A percentile compares a stretch with the other conserved stretches of the same genome.
Evolutionary conservation across 169 alveolate species (phyloP).

Genomic region (Fabrea salina): DNA sequence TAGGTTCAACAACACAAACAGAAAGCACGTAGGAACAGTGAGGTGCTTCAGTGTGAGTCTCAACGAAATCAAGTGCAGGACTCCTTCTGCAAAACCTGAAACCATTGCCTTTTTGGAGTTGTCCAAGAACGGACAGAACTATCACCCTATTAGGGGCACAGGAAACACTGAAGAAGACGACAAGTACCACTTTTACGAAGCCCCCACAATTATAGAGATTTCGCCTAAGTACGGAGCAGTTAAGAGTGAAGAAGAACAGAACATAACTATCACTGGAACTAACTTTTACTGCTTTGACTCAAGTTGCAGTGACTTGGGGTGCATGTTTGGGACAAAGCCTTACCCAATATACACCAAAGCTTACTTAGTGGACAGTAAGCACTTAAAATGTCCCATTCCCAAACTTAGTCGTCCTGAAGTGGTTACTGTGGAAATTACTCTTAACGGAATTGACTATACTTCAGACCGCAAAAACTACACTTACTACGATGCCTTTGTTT

Average conservation of each 20-base stretch:
- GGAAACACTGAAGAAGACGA: constrained; percentile 37
- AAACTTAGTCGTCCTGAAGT: constrained; percentile 71
- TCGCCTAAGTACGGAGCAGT: constrained; percentile 75
- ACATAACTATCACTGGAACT: constrained; percentile 56
- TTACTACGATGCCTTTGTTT: constrained; percentile 75
- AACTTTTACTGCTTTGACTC: constrained; percentile 57
- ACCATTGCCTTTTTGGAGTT: constrained; percentile 46
- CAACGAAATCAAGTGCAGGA: constrained; percentile 43
- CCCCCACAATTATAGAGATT: constrained; percentile 63
- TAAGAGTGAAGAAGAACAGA: constrained; percentile 44
- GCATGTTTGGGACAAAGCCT: constrained; percentile 58
- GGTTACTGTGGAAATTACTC: constrained; percentile 64
- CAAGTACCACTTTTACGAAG: constrained; percentile 51
- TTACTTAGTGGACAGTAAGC: constrained; percentile 36
- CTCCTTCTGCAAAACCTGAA: constrained; percentile 56
- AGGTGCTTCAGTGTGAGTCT: constrained; percentile 1
- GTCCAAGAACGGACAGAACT: constrained; percentile 51
- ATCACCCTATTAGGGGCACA: constrained; percentile 15
- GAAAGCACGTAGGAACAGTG: neutral
- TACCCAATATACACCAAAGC: constrained; percentile 58
- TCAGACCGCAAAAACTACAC: constrained; percentile 63
- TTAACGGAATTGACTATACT: constrained; percentile 76
- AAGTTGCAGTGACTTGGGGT: constrained; percentile 57
- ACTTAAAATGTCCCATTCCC: constrained; percentile 58
- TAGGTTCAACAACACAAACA: constrained; percentile 43